phyloP scores from a whole-genome alignment of 2,329 filamentous ascomycete genomes.

The Cercospora sp. region DNA sequence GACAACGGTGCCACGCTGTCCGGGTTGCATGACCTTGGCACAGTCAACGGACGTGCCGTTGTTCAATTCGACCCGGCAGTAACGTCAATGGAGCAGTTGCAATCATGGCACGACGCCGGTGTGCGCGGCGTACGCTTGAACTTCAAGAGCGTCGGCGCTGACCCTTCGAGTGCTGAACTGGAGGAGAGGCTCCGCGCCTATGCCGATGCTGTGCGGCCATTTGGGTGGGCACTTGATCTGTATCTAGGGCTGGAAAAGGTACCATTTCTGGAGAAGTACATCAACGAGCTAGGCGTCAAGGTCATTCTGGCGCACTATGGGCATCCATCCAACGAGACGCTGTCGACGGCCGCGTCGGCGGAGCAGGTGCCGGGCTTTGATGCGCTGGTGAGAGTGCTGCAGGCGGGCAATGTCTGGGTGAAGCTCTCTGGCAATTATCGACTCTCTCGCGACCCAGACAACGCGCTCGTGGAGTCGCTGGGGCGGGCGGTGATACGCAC shows the following conservation, averaged over 20 bases:
- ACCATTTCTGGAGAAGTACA: conserved; percentile 50
- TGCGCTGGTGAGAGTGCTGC: conserved; percentile 51
- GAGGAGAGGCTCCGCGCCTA: conserved; percentile 48
- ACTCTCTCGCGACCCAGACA: conserved; percentile 46
- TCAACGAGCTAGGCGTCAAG: conserved; percentile 51
- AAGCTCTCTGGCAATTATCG: conserved; percentile 63
- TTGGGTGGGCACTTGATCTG: conserved; percentile 60
- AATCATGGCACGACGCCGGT: conserved; percentile 57
- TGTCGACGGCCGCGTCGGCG: conserved; percentile 36
- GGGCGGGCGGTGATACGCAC: conserved; percentile 51
- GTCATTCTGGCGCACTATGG: conserved; percentile 64
- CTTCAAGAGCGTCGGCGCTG: conserved; percentile 53
- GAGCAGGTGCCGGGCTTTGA: conserved; percentile 54
- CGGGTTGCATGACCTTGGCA: conserved; percentile 53
- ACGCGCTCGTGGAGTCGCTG: conserved; percentile 43
- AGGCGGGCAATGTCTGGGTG: conserved; percentile 53
- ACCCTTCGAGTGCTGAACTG: conserved; percentile 46
- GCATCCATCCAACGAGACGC: conserved; percentile 27
- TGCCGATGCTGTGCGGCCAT: conserved; percentile 52
- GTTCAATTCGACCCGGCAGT: conserved; percentile 56
- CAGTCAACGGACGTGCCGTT: conserved; percentile 54
- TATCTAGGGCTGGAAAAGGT: conserved; percentile 57
- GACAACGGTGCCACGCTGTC: conserved; percentile 62
- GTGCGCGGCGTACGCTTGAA: conserved; percentile 63
- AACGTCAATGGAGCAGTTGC: conserved; percentile 44